A percentile compares a stretch with the other conserved stretches of the same genome.
Evolutionary conservation across 1,284 basidiomycete species (phyloP).

Genomic region (Chiua sp.): DNA sequence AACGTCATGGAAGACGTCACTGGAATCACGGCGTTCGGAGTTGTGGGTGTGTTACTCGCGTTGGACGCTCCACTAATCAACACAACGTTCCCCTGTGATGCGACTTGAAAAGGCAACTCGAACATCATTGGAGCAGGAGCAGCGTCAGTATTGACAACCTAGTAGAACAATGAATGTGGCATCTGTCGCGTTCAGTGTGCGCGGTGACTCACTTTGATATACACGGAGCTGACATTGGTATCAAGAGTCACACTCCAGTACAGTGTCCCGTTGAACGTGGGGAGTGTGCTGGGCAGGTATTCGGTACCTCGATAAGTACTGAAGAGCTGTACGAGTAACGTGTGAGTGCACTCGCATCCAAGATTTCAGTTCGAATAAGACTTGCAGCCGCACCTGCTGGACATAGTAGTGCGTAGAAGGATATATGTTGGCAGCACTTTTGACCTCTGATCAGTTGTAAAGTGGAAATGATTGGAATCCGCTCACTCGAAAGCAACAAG

Average conservation of each 20-base stretch:
- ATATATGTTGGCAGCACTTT: slow-evolving; percentile 1
- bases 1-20: neutral
- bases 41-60: slow-evolving; percentile 2
- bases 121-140: neutral
- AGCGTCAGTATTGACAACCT: slow-evolving; percentile 1
- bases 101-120: neutral
- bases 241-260: slow-evolving; percentile 7
- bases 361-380: too few species aligned
- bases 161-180: neutral
- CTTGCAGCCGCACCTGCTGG: neutral
- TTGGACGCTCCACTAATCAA: neutral
- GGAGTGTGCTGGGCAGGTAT: slow-evolving; percentile 6
- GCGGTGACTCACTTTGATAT: slow-evolving; percentile 1
- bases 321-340: neutral
- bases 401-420: slow-evolving; percentile 4
- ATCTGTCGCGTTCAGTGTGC: too few species aligned
- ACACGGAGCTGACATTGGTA: neutral
- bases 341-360: neutral
- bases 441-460: neutral
- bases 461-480: neutral
- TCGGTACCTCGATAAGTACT: slow-evolving; percentile 6
- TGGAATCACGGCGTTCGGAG: neutral
- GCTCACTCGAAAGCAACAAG: neutral
- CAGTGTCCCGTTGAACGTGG: neutral
- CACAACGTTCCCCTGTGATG: neutral